Evolutionary conservation across 805 yeast genomes (phyloP).

Genomic region (Candida xiaguanensis): DNA sequence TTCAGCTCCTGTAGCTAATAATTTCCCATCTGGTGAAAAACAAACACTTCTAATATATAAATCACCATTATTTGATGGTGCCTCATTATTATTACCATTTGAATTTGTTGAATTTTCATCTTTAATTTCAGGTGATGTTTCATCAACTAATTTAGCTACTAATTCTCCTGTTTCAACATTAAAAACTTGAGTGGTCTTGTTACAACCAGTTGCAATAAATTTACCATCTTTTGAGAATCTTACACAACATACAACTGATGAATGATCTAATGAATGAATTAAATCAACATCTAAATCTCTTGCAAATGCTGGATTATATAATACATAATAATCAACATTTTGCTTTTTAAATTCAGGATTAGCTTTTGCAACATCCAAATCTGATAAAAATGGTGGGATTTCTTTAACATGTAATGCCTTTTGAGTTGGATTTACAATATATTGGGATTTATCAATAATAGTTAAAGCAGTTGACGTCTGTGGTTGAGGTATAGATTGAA

Average conservation of each 20-base stretch:
- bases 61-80: slow-evolving; percentile 66
- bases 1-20: slow-evolving; percentile 91
- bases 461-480: slow-evolving; percentile 18
- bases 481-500: slow-evolving; percentile 5
- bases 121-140: slow-evolving; percentile 42
- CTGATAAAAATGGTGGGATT: slow-evolving; percentile 76
- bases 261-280: slow-evolving; percentile 86
- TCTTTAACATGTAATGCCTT: slow-evolving; percentile 62
- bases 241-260: slow-evolving; percentile 95
- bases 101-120: slow-evolving; percentile 31
- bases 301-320: slow-evolving; percentile 81
- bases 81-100: slow-evolving; percentile 28
- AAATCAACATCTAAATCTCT: slow-evolving; percentile 75
- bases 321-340: slow-evolving; percentile 78
- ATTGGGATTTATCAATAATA: slow-evolving; percentile 38
- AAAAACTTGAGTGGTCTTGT: slow-evolving; percentile 91
- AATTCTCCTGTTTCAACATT: slow-evolving; percentile 89
- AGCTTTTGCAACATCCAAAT: slow-evolving; percentile 74
- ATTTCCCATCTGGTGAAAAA: slow-evolving; percentile 89
- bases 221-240: slow-evolving; percentile 89
- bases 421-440: slow-evolving; percentile 40
- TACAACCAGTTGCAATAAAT: slow-evolving; percentile 94
- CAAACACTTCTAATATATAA: slow-evolving; percentile 93
- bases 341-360: slow-evolving; percentile 77
- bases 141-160: slow-evolving; percentile 83